Base-by-base conservation (phyloP, 1,139 yeast genomes). In the Suhomyces choctaworum region DNA sequence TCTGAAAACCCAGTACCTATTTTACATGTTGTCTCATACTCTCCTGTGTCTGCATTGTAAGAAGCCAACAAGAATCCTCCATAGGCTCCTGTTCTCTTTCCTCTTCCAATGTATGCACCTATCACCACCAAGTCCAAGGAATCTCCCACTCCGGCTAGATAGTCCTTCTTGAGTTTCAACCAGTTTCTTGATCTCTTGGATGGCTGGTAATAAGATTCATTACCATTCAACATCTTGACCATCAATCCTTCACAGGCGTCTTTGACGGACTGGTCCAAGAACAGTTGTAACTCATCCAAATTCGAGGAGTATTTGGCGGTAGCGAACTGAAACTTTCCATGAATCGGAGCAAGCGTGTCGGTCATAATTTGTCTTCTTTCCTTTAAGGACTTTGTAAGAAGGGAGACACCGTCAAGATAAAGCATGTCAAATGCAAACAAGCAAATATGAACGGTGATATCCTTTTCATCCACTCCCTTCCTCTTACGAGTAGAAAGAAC, bases 1-100 rank as follows among this genome's bases (percentile, higher is more conserved):
- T 92, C 99, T 25, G 90, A 79, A 56, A 92, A 92, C 0, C 99
- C 99, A 1, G 99, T 94, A 28, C 98, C 98, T 37, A 94, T 90
- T 58, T 94, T 92, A 64, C 98, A 92, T 28, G 95, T 84, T 0
- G 97, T 86, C 57, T 92, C 98, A 54, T 78, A 88, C 50, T 89
- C 97, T 15, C 95, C 97, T 0, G 88, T 76, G 43, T 90, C 96
- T 34, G 80, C 79, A 53, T 92, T 90, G 57, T 88, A 90, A 25
- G 94, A 82, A 0, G 96, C 98, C 37, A 94, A 68, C 25, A 92
- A 62, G 54, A 88, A 92, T 3, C 97, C 98, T 34, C 99, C 99
- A 58, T 90, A 92, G 39, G 83, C 74, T 16, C 95, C 96, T 0
- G 97, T 89, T 52, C 99, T 76, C 60, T 92, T 94, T 31, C 99